Base-by-base conservation (phyloP, 2,329 filamentous ascomycete genomes). In the Cercospora berteroae region DNA sequence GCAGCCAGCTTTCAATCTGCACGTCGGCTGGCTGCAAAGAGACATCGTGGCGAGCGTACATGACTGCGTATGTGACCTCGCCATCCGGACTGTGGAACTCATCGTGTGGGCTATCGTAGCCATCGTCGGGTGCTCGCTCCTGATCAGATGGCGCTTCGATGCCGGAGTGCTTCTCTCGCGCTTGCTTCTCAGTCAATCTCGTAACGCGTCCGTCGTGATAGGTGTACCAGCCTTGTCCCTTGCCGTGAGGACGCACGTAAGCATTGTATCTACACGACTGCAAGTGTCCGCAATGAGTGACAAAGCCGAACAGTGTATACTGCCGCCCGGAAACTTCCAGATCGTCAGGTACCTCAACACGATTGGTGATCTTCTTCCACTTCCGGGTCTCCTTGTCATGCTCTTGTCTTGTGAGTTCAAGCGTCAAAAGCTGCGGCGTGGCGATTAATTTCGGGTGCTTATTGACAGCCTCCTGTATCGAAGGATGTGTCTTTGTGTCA, bases 241-340 rank as follows among this genome's bases (percentile, higher is more conserved):
- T 83, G 2, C 87, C 86, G 55, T 81, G 81, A 0, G 87, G 87
- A 31, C 87, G 82, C 58, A 89, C 76, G 36, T 88, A 83, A n/a
- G 85, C 83, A 71, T 87, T 86, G 77, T 88, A 89, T 42, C 84
- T 81, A 58, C 83, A 83, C 5, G 86, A 88, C 20, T 84, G 84
- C 16, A 88, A 82, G 52, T 83, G 82, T 27, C 86, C 87, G 67
- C 83, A 84, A 72, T 89, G 87, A 2, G 87, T 85, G 33, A 88
- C 79, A 69, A 88, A 85, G 3, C 86, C 86, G 69, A 87, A 89
- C 0, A 89, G 80, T 1, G 83, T 83, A 72, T 88, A 89, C 10
- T 79, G 74, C 12, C 78, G 79, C 8, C 74, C 79, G 27, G 80
- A 73, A n/a, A 88, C 76, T 52, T 80, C 80, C 27, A 89, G 74